Evolutionary conservation across 2,329 filamentous ascomycete species (phyloP).

Genomic region (Diaporthe caulivora): DNA sequence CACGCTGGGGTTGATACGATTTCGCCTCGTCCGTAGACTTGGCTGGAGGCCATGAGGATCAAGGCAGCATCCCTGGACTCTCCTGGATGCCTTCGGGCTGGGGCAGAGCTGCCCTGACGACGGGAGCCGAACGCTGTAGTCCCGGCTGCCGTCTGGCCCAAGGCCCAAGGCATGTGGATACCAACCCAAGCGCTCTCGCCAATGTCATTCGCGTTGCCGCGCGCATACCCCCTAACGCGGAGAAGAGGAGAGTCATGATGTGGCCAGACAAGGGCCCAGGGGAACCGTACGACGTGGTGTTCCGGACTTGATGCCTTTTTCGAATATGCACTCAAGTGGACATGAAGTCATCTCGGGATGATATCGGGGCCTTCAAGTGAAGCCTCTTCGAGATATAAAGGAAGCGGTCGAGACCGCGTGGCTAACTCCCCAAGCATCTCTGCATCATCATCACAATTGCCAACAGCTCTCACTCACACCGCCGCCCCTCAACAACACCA

Average conservation of each 20-base stretch:
- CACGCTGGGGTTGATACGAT: not conserved
- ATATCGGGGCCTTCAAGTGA: slow-evolving; percentile 30
- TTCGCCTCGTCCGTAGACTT: not conserved
- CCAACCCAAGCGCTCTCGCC: slow-evolving; percentile 26
- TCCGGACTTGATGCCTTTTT: slow-evolving; percentile 6
- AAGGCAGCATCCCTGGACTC: slow-evolving; percentile 25
- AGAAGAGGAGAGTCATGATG: slow-evolving; percentile 29
- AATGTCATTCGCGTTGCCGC: slow-evolving; percentile 30
- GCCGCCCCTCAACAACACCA: slow-evolving; percentile 8
- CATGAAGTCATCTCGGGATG: slow-evolving; percentile 26
- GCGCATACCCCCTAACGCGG: slow-evolving; percentile 30
- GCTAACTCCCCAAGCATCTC: slow-evolving; percentile 12
- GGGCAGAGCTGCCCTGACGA: not conserved
- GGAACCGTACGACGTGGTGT: slow-evolving; percentile 30
- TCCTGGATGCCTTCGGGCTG: not conserved
- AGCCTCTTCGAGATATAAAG: slow-evolving; percentile 26
- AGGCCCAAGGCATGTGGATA: slow-evolving; percentile 14
- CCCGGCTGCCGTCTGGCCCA: slow-evolving; percentile 2
- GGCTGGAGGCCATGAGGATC: slow-evolving; percentile 2
- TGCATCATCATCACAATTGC: slow-evolving; percentile 6
- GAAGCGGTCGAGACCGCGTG: slow-evolving; percentile 16
- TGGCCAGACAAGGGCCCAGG: slow-evolving; percentile 22
- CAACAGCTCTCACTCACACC: slow-evolving; percentile 15
- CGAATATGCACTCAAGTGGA: slow-evolving; percentile 23
- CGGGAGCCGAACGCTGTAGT: not conserved